Evolutionary conservation across 2,329 filamentous ascomycete species (phyloP), one percentile per base, ranked within the genome.

Genomic region (Huntiella abstrusa): DNA sequence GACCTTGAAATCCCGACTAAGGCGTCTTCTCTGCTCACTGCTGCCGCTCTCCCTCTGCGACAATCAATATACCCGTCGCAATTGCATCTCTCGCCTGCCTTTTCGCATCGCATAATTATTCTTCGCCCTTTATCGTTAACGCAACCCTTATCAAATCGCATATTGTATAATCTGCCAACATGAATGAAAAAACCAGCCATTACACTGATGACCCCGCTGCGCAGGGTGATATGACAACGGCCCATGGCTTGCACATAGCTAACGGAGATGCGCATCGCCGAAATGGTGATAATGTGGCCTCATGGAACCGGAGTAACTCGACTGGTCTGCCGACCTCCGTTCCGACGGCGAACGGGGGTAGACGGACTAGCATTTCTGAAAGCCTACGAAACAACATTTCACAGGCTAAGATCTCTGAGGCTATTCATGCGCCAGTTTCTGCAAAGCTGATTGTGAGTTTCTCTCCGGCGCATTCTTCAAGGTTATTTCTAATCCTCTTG

Each of bases 401-500:
- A 64, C 83, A 88, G 59, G 94, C 93, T 63, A 88, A 96, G 62
- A 76, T 98, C 55, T 87, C 86, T 39, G 84, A 91, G 60, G 86
- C 87, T 45, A 71, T 98, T 50, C 83, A 80, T 57, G 88, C 87
- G 35, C 91, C 91, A 4, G 71, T 98, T 32, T 96, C 88, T 11
- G 80, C 83, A 51, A 86, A 71, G 62, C 75, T 96, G 52, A 76
- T 94, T 61, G 88, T 95, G 80, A 52, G 59, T 55, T 41, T 41
- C 13, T 28, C 16, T 41, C 15, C 11, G 39, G 15, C 41, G 12
- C n/a, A 11, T 22, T 38, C 10, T 37, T 41, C 10, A n/a, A 19
- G 12, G 17, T 5, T 41, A 41, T 22, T 17, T n/a, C 16, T 28
- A 13, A 49, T 5, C 4, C 15, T 15, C 33, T 47, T 41, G 41